These are phyloP conservation scores for Hygrophila difformis DNA, from an alignment of 257 asterid species.

Conservation along the genomic window DNA sequence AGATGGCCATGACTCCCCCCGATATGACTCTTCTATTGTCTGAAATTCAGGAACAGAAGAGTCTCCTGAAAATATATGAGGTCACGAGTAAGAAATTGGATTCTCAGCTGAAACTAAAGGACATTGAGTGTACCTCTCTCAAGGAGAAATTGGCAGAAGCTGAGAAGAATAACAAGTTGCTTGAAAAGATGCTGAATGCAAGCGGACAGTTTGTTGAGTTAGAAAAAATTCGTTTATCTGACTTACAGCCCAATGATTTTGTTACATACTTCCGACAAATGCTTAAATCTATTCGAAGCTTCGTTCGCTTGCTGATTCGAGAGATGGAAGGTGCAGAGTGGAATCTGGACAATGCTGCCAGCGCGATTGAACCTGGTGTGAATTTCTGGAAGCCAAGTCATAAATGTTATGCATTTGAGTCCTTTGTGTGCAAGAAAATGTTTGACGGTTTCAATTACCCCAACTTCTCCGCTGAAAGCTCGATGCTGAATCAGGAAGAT, in stretches of 20 bases:
- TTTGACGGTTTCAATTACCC: slow-evolving; percentile 53
- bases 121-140: slow-evolving; percentile 50
- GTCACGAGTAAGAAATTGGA: slow-evolving; percentile 54
- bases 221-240: slow-evolving; percentile 36
- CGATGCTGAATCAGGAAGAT: slow-evolving; percentile 16
- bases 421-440: slow-evolving; percentile 56
- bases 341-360: slow-evolving; percentile 63
- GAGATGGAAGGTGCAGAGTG: slow-evolving; percentile 61
- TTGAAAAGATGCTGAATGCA: slow-evolving; percentile 53
- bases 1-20: slow-evolving; percentile 39
- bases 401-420: slow-evolving; percentile 56
- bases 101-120: slow-evolving; percentile 57
- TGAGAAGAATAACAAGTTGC: slow-evolving; percentile 36
- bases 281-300: slow-evolving; percentile 39
- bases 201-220: slow-evolving; percentile 44
- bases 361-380: slow-evolving; percentile 40
- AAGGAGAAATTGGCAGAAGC: slow-evolving; percentile 51
- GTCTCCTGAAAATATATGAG: slow-evolving; percentile 46
- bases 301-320: slow-evolving; percentile 37
- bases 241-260: slow-evolving; percentile 42
- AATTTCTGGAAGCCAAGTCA: slow-evolving; percentile 40
- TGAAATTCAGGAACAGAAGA: slow-evolving; percentile 64
- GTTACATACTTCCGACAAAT: slow-evolving; percentile 28
- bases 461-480: slow-evolving; percentile 25
- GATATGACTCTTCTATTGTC: slow-evolving; percentile 36